Evolutionary conservation across 1,284 basidiomycete species (phyloP).

Genomic region (Ganoderma resinaceum): DNA sequence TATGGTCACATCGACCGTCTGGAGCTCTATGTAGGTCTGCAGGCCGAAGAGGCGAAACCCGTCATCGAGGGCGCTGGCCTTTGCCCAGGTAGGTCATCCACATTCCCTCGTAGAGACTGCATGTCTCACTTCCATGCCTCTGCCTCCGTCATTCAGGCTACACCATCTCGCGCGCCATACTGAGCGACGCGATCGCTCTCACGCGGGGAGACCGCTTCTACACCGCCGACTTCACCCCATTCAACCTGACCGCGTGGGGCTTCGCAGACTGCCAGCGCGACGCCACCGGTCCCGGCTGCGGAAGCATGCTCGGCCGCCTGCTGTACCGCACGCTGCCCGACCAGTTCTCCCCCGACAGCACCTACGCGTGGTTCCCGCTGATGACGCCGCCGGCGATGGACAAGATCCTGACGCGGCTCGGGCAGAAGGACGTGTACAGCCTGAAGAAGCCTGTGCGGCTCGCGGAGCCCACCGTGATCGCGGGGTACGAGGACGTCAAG

Average conservation of each 20-base stretch:
- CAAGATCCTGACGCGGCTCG: constrained; percentile 60
- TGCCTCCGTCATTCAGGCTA: constrained; percentile 60
- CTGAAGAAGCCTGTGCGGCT: constrained; percentile 51
- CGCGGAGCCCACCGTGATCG: constrained; percentile 42
- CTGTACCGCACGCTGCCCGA: constrained; percentile 77
- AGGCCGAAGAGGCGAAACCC: constrained; percentile 75
- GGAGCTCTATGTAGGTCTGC: constrained; percentile 82
- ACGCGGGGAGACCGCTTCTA: constrained; percentile 86
- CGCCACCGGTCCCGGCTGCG: constrained; percentile 69
- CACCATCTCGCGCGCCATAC: constrained; percentile 87
- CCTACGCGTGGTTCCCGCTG: constrained; percentile 88
- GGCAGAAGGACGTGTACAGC: constrained; percentile 59
- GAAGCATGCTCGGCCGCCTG: constrained; percentile 77
- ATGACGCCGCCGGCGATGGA: constrained; percentile 79
- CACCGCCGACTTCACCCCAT: constrained; percentile 83
- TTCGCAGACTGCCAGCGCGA: constrained; percentile 81
- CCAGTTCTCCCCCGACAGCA: constrained; percentile 71
- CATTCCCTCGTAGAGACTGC: neutral
- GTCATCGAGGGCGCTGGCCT: constrained; percentile 81
- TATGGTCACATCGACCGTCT: constrained; percentile 82
- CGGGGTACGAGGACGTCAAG: constrained; percentile 58
- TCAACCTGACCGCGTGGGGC: constrained; percentile 85
- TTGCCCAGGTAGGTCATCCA: constrained; percentile 64
- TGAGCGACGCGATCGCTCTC: constrained; percentile 87
- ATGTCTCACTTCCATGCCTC: neutral